A percentile compares a stretch with the other conserved stretches of the same genome.
These are phyloP conservation scores for Chaetoscypha palmicola DNA, from an alignment of 2,329 filamentous ascomycete species.

Conservation along the genomic window DNA sequence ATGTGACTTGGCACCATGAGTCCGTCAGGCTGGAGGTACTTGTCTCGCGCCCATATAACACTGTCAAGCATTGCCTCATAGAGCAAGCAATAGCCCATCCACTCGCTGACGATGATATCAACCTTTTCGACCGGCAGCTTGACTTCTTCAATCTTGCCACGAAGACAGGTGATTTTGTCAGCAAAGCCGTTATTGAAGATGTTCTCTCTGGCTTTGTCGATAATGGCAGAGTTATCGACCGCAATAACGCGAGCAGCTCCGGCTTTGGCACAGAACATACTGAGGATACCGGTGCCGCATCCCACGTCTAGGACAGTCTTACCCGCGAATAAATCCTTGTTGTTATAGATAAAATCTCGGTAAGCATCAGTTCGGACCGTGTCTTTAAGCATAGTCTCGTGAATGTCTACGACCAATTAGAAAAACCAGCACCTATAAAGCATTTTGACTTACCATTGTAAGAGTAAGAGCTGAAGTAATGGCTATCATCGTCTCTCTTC, in stretches of 20 bases:
- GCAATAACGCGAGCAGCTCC: slow-evolving; percentile 82
- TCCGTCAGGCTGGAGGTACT: slow-evolving; percentile 72
- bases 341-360: slow-evolving; percentile 88
- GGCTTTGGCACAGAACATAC: slow-evolving; percentile 89
- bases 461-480: slow-evolving; percentile 59
- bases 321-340: slow-evolving; percentile 78
- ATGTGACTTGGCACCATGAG: slow-evolving; percentile 83
- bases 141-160: slow-evolving; percentile 85
- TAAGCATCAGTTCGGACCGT: slow-evolving; percentile 82
- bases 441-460: slow-evolving; percentile 48
- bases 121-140: slow-evolving; percentile 69
- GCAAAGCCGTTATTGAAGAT: slow-evolving; percentile 73
- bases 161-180: slow-evolving; percentile 68
- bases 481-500: slow-evolving; percentile 46
- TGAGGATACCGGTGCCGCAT: slow-evolving; percentile 80
- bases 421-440: neutral
- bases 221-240: slow-evolving; percentile 88
- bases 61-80: slow-evolving; percentile 97
- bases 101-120: slow-evolving; percentile 93
- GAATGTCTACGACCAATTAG: slow-evolving; percentile 57
- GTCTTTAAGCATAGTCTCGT: slow-evolving; percentile 95
- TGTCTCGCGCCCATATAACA: slow-evolving; percentile 80
- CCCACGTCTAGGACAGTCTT: slow-evolving; percentile 89
- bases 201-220: slow-evolving; percentile 78
- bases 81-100: slow-evolving; percentile 93